These are phyloP conservation scores for Neonothopanus nambi DNA, from an alignment of 1,284 basidiomycete genomes.

Conservation along the genomic window DNA sequence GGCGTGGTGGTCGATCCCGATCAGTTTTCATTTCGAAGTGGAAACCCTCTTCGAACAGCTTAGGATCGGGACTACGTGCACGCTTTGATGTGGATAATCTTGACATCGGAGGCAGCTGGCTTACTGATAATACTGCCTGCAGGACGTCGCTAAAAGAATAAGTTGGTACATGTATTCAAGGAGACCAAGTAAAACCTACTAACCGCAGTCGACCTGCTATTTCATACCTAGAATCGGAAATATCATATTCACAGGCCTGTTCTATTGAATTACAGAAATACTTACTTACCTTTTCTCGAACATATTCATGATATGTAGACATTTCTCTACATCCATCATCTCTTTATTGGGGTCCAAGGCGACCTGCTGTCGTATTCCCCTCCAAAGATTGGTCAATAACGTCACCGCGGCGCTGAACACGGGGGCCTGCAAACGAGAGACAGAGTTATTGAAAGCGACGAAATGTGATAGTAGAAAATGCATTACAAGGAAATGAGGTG, in stretches of 20 bases:
- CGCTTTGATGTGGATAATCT: neutral
- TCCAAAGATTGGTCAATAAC: conserved; percentile 75
- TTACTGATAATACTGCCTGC: conserved; percentile 1
- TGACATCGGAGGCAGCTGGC: neutral
- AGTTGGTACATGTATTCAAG: neutral
- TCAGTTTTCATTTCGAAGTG: neutral
- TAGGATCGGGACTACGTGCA: conserved; percentile 1
- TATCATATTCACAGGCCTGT: neutral
- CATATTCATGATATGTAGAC: conserved; percentile 57
- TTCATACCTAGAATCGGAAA: conserved; percentile 38
- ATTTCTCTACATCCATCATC: conserved; percentile 70
- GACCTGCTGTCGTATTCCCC: conserved; percentile 58
- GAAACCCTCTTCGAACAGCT: neutral
- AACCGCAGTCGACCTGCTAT: conserved; percentile 48
- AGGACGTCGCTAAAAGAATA: conserved; percentile 3
- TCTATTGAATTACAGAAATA: conserved; percentile 11
- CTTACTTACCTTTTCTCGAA: conserved; percentile 46
- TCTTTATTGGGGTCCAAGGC: conserved; percentile 56
- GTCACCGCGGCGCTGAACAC: conserved; percentile 69
- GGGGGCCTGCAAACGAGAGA: conserved; percentile 28
- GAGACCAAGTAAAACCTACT: conserved; percentile 8
- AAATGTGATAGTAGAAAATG: neutral
- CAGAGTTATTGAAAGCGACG: neutral
- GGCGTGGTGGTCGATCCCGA: neutral
- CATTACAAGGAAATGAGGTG: conserved; percentile 44